Percentiles rank a stretch among this genome's conserved stretches.
Evolutionary conservation across 2,329 filamentous ascomycete species (phyloP).

Genomic region (Pseudopithomyces maydicus): DNA sequence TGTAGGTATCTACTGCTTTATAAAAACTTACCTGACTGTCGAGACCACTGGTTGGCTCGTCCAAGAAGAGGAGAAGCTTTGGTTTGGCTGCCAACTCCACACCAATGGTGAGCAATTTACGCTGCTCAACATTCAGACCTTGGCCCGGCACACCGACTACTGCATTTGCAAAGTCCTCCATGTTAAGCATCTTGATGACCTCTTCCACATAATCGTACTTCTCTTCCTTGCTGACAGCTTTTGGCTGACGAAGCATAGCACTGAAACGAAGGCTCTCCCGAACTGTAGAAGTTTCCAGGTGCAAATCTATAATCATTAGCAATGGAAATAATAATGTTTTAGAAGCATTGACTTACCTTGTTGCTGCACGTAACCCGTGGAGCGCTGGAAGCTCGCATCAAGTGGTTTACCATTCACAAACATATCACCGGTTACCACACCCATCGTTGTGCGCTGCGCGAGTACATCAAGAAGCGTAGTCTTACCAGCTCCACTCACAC

Average conservation of each 20-base stretch:
- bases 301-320: conserved; percentile 30
- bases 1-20: no score
- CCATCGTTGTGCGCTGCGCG: conserved; percentile 41
- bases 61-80: conserved; percentile 37
- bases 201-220: conserved; percentile 68
- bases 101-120: conserved; percentile 67
- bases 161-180: conserved; percentile 69
- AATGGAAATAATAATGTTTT: background rate
- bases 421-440: conserved; percentile 47
- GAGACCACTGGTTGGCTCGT: conserved; percentile 81
- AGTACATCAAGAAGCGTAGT: conserved; percentile 45
- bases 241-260: conserved; percentile 55
- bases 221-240: conserved; percentile 58
- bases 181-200: conserved; percentile 69
- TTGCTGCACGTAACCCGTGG: conserved; percentile 47
- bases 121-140: conserved; percentile 64
- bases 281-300: conserved; percentile 45
- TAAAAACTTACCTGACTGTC: conserved; percentile 57
- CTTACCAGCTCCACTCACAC: conserved; percentile 46
- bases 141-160: conserved; percentile 67
- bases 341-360: conserved; percentile 26
- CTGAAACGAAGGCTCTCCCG: conserved; percentile 44
- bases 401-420: conserved; percentile 44
- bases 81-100: conserved; percentile 50
- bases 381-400: conserved; percentile 43